A percentile compares a stretch with the other conserved stretches of the same genome.
These are phyloP conservation scores for Cenchrus purpureus DNA, from an alignment of 176 grass and related monocot genomes.

Conservation along the genomic window DNA sequence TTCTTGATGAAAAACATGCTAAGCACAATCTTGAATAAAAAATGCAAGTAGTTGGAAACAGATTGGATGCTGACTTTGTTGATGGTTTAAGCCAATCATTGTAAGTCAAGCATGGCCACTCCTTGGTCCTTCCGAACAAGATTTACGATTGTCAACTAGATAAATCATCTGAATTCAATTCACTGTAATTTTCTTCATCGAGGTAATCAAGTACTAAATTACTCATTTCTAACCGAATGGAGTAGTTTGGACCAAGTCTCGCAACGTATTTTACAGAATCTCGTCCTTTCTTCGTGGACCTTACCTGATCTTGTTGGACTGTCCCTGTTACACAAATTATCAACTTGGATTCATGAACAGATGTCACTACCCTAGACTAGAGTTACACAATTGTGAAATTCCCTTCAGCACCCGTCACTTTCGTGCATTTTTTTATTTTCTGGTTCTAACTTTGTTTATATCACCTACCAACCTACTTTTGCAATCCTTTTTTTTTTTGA, in stretches of 20 bases:
- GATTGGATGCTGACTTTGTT: not conserved
- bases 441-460: not conserved
- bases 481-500: too few relatives aligned
- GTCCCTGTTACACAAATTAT: slow-evolving; percentile 14
- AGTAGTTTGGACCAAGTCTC: not conserved
- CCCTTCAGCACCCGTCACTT: slow-evolving; percentile 7
- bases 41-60: not conserved
- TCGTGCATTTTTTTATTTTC: slow-evolving; percentile 14
- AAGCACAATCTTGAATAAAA: not conserved
- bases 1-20: not conserved
- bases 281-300: not conserved
- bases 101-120: slow-evolving; percentile 1
- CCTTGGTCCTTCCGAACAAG: not conserved
- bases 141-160: not conserved
- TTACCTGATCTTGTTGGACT: slow-evolving; percentile 25
- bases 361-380: slow-evolving; percentile 13
- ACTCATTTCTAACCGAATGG: not conserved
- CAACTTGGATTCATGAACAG: slow-evolving; percentile 1
- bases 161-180: slow-evolving; percentile 9
- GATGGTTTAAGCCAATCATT: slow-evolving; percentile 16
- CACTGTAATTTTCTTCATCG: not conserved
- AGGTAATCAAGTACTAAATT: not conserved
- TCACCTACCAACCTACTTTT: not conserved
- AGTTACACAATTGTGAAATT: slow-evolving; percentile 12
- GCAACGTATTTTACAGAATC: not conserved